Evolutionary conservation across 768 basidiomycete species (phyloP).

Genomic region (Wakefieldia striispora): DNA sequence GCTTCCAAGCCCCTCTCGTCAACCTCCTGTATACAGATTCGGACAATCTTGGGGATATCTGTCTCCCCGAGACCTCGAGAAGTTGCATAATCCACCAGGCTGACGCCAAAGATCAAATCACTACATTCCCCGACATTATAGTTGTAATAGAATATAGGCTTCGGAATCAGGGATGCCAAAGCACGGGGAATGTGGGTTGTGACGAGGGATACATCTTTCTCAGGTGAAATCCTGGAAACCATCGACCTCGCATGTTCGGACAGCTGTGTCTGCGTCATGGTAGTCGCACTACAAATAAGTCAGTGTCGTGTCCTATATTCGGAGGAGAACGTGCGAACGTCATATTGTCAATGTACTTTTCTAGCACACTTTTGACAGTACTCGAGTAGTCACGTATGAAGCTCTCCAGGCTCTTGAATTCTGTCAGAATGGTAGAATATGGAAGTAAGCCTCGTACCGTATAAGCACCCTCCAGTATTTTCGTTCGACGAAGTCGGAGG

Average conservation of each 20-base stretch:
- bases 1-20: slow-evolving; percentile 74
- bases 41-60: slow-evolving; percentile 75
- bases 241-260: slow-evolving; percentile 60
- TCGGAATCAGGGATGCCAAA: slow-evolving; percentile 63
- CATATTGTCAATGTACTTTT: slow-evolving; percentile 79
- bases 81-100: slow-evolving; percentile 85
- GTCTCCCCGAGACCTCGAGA: slow-evolving; percentile 70
- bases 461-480: slow-evolving; percentile 79
- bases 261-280: slow-evolving; percentile 70
- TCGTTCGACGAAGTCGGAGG: slow-evolving; percentile 74
- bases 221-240: slow-evolving; percentile 66
- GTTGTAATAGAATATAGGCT: slow-evolving; percentile 72
- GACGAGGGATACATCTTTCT: slow-evolving; percentile 63
- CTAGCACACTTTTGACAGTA: slow-evolving; percentile 59
- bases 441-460: slow-evolving; percentile 44
- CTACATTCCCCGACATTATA: slow-evolving; percentile 80
- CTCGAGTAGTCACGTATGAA: slow-evolving; percentile 74
- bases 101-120: slow-evolving; percentile 88
- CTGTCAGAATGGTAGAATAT: slow-evolving; percentile 11
- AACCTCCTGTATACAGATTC: slow-evolving; percentile 78
- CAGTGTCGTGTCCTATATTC: not conserved
- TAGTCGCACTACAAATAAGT: slow-evolving; percentile 60
- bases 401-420: slow-evolving; percentile 67
- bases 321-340: slow-evolving; percentile 35
- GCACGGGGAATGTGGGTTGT: slow-evolving; percentile 57